Evolutionary conservation across 1,284 basidiomycete species (phyloP).

Genomic region (Ustilago bromivora): DNA sequence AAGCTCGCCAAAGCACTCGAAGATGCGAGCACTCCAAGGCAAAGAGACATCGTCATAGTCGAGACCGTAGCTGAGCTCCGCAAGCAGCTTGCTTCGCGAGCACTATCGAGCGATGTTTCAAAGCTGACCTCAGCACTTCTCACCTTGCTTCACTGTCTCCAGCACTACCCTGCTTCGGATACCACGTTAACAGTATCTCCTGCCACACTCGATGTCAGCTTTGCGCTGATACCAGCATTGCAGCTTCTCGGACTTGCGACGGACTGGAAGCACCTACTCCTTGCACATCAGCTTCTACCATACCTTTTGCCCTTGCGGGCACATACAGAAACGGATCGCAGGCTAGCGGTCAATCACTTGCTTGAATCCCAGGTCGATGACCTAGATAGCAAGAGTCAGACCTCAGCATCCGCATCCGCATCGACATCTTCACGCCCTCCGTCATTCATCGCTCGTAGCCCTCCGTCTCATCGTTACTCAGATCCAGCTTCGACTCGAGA

Average conservation of each 20-base stretch:
- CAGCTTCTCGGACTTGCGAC: conserved; percentile 42
- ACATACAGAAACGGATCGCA: background rate
- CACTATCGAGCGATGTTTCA: conserved; percentile 16
- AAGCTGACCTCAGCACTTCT: conserved; percentile 27
- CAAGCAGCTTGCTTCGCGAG: conserved; percentile 19
- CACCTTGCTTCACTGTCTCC: conserved; percentile 44
- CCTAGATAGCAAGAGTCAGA: background rate
- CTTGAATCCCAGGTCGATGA: background rate
- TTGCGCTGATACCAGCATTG: conserved; percentile 47
- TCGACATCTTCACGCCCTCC: conserved; percentile 16
- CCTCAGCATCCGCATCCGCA: conserved; percentile 8
- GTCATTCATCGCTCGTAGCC: background rate
- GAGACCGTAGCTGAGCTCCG: conserved; percentile 24
- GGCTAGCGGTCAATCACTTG: background rate
- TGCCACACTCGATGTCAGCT: conserved; percentile 18
- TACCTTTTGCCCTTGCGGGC: conserved; percentile 8
- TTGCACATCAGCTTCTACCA: conserved; percentile 42
- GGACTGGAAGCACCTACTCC: conserved; percentile 34
- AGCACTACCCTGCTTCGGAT: conserved; percentile 29
- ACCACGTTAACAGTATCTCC: background rate
- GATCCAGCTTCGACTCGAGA: background rate
- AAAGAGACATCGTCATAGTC: conserved; percentile 28
- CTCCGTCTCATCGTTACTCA: background rate
- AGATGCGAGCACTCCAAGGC: conserved; percentile 7
- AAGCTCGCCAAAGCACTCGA: conserved; percentile 51